Conservation (phyloP, 2,329 filamentous ascomycete species). For the Arachnomyces sp. region DNA sequence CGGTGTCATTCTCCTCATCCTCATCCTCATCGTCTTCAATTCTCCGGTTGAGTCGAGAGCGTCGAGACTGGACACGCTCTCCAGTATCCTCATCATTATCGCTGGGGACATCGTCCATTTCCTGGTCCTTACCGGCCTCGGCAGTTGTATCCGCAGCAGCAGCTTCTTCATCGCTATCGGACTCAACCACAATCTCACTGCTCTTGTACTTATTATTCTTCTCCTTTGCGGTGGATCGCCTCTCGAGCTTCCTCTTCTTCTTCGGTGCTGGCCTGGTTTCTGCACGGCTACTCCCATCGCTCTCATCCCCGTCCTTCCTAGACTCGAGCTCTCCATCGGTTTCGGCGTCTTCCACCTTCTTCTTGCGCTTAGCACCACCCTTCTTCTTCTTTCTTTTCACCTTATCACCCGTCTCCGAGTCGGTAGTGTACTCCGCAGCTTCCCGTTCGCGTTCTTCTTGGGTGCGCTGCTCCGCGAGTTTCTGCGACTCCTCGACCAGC, state of each 20-base stretch:
- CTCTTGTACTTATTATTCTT: slow-evolving; percentile 68
- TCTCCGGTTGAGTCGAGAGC: slow-evolving; percentile 20
- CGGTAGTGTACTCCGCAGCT: slow-evolving; percentile 72
- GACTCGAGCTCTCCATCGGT: slow-evolving; percentile 18
- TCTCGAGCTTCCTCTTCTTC: slow-evolving; percentile 54
- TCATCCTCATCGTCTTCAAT: slow-evolving; percentile 34
- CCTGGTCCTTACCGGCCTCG: slow-evolving; percentile 1
- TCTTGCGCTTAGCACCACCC: slow-evolving; percentile 49
- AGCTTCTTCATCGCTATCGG: slow-evolving; percentile 49
- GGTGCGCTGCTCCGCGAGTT: slow-evolving; percentile 60
- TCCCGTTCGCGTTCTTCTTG: slow-evolving; percentile 61
- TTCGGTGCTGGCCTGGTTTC: slow-evolving; percentile 33
- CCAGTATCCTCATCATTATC: slow-evolving; percentile 20
- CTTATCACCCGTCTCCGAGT: slow-evolving; percentile 72
- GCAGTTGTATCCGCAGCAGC: slow-evolving; percentile 11
- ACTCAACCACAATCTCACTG: slow-evolving; percentile 72
- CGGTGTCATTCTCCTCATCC: slow-evolving; percentile 38
- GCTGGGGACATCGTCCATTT: slow-evolving; percentile 7
- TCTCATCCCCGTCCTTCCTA: slow-evolving; percentile 23
- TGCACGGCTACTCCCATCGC: slow-evolving; percentile 20
- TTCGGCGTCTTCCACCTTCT: slow-evolving; percentile 49
- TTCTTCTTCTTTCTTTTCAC: slow-evolving; percentile 64
- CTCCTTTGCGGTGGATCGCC: slow-evolving; percentile 37
- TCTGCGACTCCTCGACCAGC: slow-evolving; percentile 67
- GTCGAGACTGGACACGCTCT: not conserved